phyloP scores from a whole-genome alignment of 2,329 filamentous ascomycete species.

The Fusarium sp. region DNA sequence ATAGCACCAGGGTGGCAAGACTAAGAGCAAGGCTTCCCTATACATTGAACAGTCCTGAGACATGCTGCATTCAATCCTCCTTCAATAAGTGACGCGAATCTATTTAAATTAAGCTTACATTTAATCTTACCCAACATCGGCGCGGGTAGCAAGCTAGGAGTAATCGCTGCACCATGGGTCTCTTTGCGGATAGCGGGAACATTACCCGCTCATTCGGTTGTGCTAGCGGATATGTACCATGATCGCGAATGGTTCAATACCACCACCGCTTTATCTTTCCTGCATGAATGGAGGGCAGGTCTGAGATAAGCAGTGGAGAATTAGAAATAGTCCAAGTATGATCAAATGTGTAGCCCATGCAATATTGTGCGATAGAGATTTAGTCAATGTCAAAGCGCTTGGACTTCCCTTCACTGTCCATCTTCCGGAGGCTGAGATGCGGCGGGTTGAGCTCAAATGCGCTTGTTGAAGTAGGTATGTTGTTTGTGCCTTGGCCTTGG shows the following conservation, averaged over 20 bases:
- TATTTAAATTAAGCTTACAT: neutral
- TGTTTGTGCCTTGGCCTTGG: too few species aligned
- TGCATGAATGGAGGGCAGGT: rapidly evolving
- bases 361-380: neutral
- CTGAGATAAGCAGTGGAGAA: neutral
- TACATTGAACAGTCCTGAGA: neutral
- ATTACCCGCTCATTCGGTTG: neutral
- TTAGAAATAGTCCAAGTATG: too few species aligned
- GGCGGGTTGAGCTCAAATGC: neutral
- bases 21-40: neutral
- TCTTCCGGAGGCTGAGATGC: neutral
- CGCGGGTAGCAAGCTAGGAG: neutral
- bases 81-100: too few species aligned
- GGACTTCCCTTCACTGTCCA: too few species aligned
- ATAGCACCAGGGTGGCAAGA: neutral
- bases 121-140: neutral
- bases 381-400: neutral
- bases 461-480: neutral
- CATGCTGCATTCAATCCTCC: neutral
- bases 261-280: neutral
- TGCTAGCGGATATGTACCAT: neutral
- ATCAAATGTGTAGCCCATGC: neutral
- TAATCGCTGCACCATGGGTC: neutral
- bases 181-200: neutral
- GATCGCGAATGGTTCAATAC: neutral